Conservation (phyloP, 805 yeast genomes). For the Lipomyces sp. region DNA sequence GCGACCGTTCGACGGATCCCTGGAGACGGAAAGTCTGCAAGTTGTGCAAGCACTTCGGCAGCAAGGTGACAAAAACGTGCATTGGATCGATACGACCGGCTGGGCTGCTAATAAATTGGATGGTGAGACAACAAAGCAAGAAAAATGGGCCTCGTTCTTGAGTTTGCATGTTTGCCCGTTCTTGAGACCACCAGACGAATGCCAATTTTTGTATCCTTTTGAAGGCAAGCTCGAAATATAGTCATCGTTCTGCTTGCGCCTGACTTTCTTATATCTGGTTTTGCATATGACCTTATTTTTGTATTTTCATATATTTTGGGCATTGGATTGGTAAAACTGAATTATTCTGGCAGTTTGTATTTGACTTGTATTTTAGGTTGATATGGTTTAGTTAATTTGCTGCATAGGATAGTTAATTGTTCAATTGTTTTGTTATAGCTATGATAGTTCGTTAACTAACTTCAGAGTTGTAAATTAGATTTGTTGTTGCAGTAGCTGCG, state of each 20-base stretch:
- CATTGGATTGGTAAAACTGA: no score
- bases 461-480: no score
- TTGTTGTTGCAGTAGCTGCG: no score
- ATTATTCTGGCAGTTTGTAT: not conserved
- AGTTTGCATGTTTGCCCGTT: slow-evolving; percentile 32
- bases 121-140: slow-evolving; percentile 14
- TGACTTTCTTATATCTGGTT: not conserved
- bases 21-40: slow-evolving; percentile 30
- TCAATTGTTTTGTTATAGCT: no score
- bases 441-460: no score
- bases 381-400: not conserved
- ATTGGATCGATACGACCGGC: slow-evolving; percentile 34
- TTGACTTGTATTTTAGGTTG: not conserved
- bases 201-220: slow-evolving; percentile 32
- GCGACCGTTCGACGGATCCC: slow-evolving; percentile 32
- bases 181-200: slow-evolving; percentile 17
- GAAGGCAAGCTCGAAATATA: slow-evolving; percentile 20
- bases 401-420: not conserved
- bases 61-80: slow-evolving; percentile 31
- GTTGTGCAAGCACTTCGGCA: slow-evolving; percentile 27
- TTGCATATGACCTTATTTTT: no score
- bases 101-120: slow-evolving; percentile 25
- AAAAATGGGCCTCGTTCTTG: slow-evolving; percentile 28
- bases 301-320: no score
- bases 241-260: not conserved